Evolutionary conservation across 1,284 basidiomycete species (phyloP).

Genomic region (Naganishia cerealis): DNA sequence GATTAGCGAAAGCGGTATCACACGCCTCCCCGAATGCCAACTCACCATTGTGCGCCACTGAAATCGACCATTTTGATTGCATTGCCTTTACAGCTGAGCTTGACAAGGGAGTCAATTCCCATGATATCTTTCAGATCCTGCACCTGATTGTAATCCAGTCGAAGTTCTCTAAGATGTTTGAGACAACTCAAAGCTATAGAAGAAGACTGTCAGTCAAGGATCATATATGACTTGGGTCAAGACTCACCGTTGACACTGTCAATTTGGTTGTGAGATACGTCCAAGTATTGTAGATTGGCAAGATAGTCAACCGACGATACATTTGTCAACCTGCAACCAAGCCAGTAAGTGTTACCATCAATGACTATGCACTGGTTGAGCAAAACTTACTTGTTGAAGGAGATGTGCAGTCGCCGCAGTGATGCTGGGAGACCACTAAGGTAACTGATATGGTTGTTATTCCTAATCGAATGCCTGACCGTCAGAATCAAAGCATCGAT

Average conservation of each 20-base stretch:
- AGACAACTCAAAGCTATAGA: slow-evolving; percentile 74
- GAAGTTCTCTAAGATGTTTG: slow-evolving; percentile 80
- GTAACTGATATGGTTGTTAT: slow-evolving; percentile 78
- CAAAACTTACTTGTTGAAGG: slow-evolving; percentile 69
- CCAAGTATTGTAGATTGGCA: slow-evolving; percentile 78
- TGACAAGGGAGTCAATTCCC: slow-evolving; percentile 73
- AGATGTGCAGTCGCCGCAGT: slow-evolving; percentile 76
- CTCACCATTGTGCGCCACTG: slow-evolving; percentile 67
- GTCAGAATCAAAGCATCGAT: background rate
- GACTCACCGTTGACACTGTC: slow-evolving; percentile 79
- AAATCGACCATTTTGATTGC: slow-evolving; percentile 67
- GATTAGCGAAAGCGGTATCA: background rate
- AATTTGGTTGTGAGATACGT: slow-evolving; percentile 86
- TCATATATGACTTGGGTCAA: slow-evolving; percentile 31
- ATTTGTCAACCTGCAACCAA: slow-evolving; percentile 65
- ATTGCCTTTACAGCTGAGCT: slow-evolving; percentile 80
- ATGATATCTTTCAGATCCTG: slow-evolving; percentile 74
- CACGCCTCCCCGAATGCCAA: slow-evolving; percentile 35
- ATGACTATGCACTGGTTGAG: background rate
- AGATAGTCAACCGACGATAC: slow-evolving; percentile 88
- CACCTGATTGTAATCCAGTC: slow-evolving; percentile 81
- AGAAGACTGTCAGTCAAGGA: slow-evolving; percentile 25
- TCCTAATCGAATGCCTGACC: slow-evolving; percentile 56
- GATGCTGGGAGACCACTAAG: slow-evolving; percentile 78
- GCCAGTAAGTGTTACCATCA: background rate